A percentile compares a stretch with the other conserved stretches of the same genome.
Evolutionary conservation across 495 filamentous ascomycete species (phyloP).

Genomic region (Daldinia childiae): DNA sequence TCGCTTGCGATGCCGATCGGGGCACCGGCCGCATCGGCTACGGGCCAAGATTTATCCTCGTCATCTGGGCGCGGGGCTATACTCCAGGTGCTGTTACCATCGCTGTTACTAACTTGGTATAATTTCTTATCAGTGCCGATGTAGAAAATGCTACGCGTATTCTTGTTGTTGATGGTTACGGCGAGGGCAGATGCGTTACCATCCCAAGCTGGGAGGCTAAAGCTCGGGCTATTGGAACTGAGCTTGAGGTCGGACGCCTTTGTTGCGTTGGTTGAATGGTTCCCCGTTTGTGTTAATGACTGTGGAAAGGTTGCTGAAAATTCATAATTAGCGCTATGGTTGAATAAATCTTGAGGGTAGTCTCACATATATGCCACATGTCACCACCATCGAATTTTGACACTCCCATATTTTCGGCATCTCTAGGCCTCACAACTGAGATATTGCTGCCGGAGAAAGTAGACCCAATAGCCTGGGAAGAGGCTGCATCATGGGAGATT

Average conservation of each 20-base stretch:
- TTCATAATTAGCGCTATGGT: neutral
- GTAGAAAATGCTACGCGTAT: slow-evolving; percentile 45
- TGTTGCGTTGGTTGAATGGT: slow-evolving; percentile 39
- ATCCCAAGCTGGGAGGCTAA: slow-evolving; percentile 36
- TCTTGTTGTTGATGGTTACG: slow-evolving; percentile 33
- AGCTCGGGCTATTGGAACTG: slow-evolving; percentile 10
- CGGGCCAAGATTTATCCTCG: slow-evolving; percentile 26
- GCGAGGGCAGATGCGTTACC: slow-evolving; percentile 39
- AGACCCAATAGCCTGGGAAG: slow-evolving; percentile 35
- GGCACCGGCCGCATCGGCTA: slow-evolving; percentile 34
- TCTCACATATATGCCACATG: slow-evolving; percentile 43
- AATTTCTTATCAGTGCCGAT: slow-evolving; percentile 39
- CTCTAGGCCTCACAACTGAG: slow-evolving; percentile 38
- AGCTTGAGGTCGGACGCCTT: slow-evolving; percentile 21
- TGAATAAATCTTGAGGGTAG: neutral
- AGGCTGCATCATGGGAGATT: slow-evolving; percentile 37
- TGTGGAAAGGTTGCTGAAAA: slow-evolving; percentile 42
- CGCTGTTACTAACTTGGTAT: slow-evolving; percentile 35
- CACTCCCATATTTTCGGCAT: slow-evolving; percentile 39
- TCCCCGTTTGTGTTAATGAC: slow-evolving; percentile 20
- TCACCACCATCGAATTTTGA: slow-evolving; percentile 33
- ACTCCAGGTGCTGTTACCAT: slow-evolving; percentile 21
- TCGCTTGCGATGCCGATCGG: slow-evolving; percentile 39
- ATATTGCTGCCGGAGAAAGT: slow-evolving; percentile 41
- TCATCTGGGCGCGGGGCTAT: slow-evolving; percentile 5